phyloP scores from a whole-genome alignment of 1,139 yeast species.

The Taphrina wiesneri region DNA sequence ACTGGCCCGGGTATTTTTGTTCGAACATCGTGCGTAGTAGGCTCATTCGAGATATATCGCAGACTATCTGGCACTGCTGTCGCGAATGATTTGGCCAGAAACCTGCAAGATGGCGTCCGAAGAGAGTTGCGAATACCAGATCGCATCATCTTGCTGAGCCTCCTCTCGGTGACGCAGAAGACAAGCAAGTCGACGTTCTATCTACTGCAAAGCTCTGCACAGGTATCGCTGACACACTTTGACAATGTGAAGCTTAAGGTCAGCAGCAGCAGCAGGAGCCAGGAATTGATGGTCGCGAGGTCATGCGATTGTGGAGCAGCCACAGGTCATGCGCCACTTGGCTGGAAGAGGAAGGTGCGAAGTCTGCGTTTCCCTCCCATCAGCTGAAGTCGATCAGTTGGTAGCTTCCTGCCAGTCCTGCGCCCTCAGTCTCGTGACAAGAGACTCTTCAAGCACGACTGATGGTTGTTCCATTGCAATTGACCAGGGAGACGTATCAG shows the following conservation, averaged over 20 bases:
- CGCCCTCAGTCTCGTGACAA: not conserved
- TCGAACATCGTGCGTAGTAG: slow-evolving; percentile 58
- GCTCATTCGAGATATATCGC: slow-evolving; percentile 59
- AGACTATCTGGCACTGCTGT: slow-evolving; percentile 17
- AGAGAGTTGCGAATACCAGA: not conserved
- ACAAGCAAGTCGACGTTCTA: too few relatives aligned
- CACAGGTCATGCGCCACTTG: not conserved
- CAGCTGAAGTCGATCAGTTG: too few relatives aligned
- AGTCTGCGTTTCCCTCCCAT: too few relatives aligned
- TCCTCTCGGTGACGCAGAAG: not conserved
- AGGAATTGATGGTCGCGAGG: not conserved
- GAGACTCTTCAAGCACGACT: too few relatives aligned
- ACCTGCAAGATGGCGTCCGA: not conserved
- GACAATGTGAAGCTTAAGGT: too few relatives aligned
- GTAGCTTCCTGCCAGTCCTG: not conserved
- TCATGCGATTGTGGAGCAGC: not conserved
- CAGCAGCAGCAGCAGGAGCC: not conserved
- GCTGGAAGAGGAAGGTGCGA: not conserved
- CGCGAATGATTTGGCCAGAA: not conserved
- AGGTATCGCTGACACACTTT: too few relatives aligned
- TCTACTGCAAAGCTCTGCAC: too few relatives aligned
- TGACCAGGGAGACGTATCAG: too few relatives aligned
- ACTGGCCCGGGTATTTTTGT: slow-evolving; percentile 67
- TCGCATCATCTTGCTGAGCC: not conserved
- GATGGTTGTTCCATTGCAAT: too few relatives aligned